Evolutionary conservation across 2,329 filamentous ascomycete genomes (phyloP).

Genomic region (Botrytis deweyae): DNA sequence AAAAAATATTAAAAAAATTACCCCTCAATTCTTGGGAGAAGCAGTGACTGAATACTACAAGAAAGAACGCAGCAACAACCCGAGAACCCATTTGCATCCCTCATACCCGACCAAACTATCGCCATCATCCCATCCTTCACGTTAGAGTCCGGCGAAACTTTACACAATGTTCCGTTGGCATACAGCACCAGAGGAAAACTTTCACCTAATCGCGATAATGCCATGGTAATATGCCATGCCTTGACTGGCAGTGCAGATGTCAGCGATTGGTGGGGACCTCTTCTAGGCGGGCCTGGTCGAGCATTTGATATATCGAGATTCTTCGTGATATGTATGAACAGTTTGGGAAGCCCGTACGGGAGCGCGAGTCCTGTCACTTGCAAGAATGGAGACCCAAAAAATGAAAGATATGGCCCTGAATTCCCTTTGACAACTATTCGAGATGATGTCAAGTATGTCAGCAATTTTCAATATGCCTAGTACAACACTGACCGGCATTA

Average conservation of each 20-base stretch:
- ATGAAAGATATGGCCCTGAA: conserved; percentile 86
- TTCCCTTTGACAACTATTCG: conserved; percentile 94
- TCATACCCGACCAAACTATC: conserved; percentile 87
- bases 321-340: conserved; percentile 85
- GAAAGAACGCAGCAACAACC: conserved; percentile 57
- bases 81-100: conserved; percentile 84
- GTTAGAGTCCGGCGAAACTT: conserved; percentile 84
- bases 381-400: conserved; percentile 73
- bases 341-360: conserved; percentile 80
- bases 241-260: conserved; percentile 84
- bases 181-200: conserved; percentile 66
- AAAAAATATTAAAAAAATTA: not conserved
- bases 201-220: conserved; percentile 60
- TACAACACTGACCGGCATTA: conserved; percentile 40
- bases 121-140: conserved; percentile 85
- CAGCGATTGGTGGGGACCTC: conserved; percentile 83
- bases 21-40: conserved; percentile 40
- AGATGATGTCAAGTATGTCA: conserved; percentile 84
- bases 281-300: conserved; percentile 73
- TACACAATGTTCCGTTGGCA: conserved; percentile 72
- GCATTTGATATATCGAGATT: conserved; percentile 81
- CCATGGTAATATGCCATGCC: conserved; percentile 78
- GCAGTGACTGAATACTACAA: conserved; percentile 54
- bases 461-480: conserved; percentile 23
- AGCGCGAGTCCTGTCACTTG: conserved; percentile 86